These are phyloP conservation scores for Iris pallida DNA, from an alignment of 116 monocot genomes.

Conservation along the genomic window DNA sequence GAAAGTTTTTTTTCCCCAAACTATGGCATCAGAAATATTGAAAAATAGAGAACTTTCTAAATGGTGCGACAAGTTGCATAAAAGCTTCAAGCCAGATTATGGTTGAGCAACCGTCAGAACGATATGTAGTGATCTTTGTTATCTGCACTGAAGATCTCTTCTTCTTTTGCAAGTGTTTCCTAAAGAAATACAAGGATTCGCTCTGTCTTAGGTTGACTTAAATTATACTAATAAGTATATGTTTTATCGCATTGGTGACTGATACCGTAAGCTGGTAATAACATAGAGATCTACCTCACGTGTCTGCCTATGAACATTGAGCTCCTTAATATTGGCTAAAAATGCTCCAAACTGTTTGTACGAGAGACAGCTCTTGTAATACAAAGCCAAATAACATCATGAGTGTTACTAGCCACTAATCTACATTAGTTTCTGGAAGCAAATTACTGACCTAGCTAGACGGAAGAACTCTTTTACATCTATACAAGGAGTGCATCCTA, in stretches of 20 bases:
- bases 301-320: conserved; percentile 79
- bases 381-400: not conserved
- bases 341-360: conserved; percentile 96
- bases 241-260: not conserved
- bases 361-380: conserved; percentile 74
- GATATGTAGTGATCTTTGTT: conserved; percentile 81
- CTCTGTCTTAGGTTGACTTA: not conserved
- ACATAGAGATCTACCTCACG: conserved; percentile 56
- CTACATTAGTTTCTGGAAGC: too few relatives aligned
- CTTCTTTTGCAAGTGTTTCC: conserved; percentile 83
- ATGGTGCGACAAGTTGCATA: too few relatives aligned
- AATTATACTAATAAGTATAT: too few relatives aligned
- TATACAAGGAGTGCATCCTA: conserved; percentile 59
- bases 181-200: not conserved
- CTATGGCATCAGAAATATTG: too few relatives aligned
- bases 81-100: conserved; percentile 30
- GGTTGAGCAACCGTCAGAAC: conserved; percentile 72
- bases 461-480: conserved; percentile 98
- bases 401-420: too few relatives aligned
- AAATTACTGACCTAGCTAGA: conserved; percentile 79
- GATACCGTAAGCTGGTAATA: not conserved
- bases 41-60: too few relatives aligned
- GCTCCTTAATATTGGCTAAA: conserved; percentile 92
- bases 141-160: conserved; percentile 84
- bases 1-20: too few relatives aligned